Percentiles rank a stretch among this genome's conserved stretches.
phyloP scores from a whole-genome alignment of 2,329 filamentous ascomycete genomes.

The Epicoccum nigrum region DNA sequence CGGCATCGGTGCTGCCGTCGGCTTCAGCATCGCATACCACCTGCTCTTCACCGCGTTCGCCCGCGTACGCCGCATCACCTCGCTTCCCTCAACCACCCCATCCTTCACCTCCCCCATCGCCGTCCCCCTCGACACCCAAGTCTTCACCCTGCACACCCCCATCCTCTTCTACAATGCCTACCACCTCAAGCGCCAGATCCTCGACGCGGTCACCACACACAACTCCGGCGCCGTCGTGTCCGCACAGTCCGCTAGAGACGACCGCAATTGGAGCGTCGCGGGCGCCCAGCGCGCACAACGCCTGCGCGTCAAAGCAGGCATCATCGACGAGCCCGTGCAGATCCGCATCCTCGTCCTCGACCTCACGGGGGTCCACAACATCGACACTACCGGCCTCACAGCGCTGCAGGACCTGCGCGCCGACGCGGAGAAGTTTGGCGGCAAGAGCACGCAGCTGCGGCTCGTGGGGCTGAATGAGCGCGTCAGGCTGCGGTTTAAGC shows the following conservation, averaged over 20 bases:
- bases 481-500: constrained; percentile 40
- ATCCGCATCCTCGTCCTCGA: constrained; percentile 61
- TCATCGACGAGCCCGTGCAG: constrained; percentile 48
- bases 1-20: constrained; percentile 65
- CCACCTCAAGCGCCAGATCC: constrained; percentile 55
- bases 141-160: constrained; percentile 64
- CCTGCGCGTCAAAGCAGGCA: constrained; percentile 52
- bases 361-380: constrained; percentile 58
- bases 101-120: constrained; percentile 10
- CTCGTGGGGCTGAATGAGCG: constrained; percentile 57
- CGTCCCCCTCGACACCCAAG: constrained; percentile 57
- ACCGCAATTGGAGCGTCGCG: constrained; percentile 61
- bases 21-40: constrained; percentile 57
- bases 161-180: constrained; percentile 69
- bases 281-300: constrained; percentile 55
- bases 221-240: constrained; percentile 51
- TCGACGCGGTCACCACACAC: constrained; percentile 59
- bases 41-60: constrained; percentile 65
- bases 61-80: constrained; percentile 37
- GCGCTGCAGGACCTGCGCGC: constrained; percentile 57
- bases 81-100: constrained; percentile 21
- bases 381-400: constrained; percentile 60
- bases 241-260: constrained; percentile 46
- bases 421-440: constrained; percentile 59
- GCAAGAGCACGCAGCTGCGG: constrained; percentile 54